Evolutionary conservation across 2,329 filamentous ascomycete genomes (phyloP), one percentile per base, ranked within the genome.

Genomic region (Zasmidium angulare): DNA sequence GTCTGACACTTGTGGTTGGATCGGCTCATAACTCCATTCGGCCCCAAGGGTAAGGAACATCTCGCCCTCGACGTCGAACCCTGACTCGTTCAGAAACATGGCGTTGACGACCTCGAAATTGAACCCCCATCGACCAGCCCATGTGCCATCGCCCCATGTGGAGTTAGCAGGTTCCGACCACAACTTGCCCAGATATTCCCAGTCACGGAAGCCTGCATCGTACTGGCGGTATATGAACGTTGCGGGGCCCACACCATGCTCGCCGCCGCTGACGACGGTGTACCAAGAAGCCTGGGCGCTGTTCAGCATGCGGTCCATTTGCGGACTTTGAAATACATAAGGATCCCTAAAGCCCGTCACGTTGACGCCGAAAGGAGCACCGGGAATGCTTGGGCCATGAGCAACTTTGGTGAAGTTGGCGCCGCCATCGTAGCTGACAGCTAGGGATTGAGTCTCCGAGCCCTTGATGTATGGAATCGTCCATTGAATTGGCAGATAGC

Each of bases 71-170:
- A 71, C 59, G 52, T 74, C 77, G 53, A 77, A 78, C 11, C 77
- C 77, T 3, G 73, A 57, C 20, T 72, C 68, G 17, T 77, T 73
- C 2, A 81, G 64, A 14, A 71, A 66, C 63, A 81, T 79, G 17
- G 78, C 61, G 46, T 80, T 80, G 20, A 62, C 70, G 11, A 79
- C 76, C 63, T 81, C 79, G 46, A 79, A 80, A 60, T 81, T 81
- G 70, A 72, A 80, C 0, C 63, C 65, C 65, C 65, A 67, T 2
- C 65, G 61, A 3, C 65, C 65, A 22, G 65, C 65, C 65, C 65
- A 67, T 6, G 63, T 64, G 9, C 61, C 65, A 47, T 67, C 62
- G 2, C 63, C 65, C 61, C 62, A 67, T 6, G 61, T 61, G 20
- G 50, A 55, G 48, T 67, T 67, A 7, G 58, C 53, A 19, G 57